Percentiles rank a stretch among this genome's conserved stretches.
Conservation (phyloP, 2,329 filamentous ascomycete species). For the Colletotrichum kahawae region DNA sequence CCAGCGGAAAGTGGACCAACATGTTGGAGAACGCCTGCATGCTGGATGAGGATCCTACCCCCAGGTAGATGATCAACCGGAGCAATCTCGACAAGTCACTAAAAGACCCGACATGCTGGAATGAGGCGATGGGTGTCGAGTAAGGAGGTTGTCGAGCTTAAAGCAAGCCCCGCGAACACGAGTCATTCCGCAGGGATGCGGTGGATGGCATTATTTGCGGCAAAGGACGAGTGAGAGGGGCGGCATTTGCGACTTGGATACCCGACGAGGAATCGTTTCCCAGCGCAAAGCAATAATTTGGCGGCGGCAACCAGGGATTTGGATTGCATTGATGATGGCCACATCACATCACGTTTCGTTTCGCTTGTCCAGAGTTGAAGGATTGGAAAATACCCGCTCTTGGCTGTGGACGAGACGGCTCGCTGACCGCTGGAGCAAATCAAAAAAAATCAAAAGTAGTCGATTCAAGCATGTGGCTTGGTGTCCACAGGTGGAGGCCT, state of each 20-base stretch:
- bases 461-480: not conserved
- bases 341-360: not conserved
- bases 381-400: not conserved
- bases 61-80: conserved; percentile 30
- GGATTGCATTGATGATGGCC: not conserved
- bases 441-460: conserved; percentile 7
- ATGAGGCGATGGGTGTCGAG: not conserved
- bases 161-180: not conserved
- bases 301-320: not conserved
- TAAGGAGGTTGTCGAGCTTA: not conserved
- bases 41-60: conserved; percentile 77
- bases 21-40: conserved; percentile 97
- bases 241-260: not conserved
- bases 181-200: not conserved
- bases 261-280: not conserved
- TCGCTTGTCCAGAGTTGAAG: not conserved
- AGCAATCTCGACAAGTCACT: not conserved
- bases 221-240: not conserved
- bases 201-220: not conserved
- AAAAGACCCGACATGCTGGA: not conserved
- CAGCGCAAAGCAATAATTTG: not conserved
- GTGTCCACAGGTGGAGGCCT: not conserved
- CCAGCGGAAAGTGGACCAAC: conserved; percentile 98
- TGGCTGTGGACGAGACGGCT: not conserved
- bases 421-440: not conserved